Evolutionary conservation across 805 yeast genomes (phyloP), one percentile per base, ranked within the genome.

Genomic region (Geotrichum ghanense): DNA sequence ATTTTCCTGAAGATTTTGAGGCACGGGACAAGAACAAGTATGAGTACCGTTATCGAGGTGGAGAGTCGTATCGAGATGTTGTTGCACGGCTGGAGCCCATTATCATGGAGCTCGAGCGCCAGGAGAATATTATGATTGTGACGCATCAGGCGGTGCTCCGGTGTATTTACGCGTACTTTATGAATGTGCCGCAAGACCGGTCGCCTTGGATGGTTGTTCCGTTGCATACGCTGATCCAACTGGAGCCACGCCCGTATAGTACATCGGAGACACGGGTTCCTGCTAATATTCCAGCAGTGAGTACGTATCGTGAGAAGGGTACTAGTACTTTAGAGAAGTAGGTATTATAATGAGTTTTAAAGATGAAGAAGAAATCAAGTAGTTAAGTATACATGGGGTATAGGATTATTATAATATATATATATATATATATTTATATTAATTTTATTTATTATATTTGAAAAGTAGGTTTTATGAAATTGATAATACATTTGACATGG

Each of bases 121-220:
- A 90, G 66, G 97, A 92, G 57, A 89, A 92, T 63, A 88, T 92
- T 44, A 72, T 92, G 61, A 90, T 92, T 50, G 92, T 92, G 40
- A 92, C 98, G 2, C 99, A 92, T 64, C 99, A 92, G 66, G 97
- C 97, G 0, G 97, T 92, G 9, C 71, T 92, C 53, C 76, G 99
- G 58, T 92, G 99, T 61, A 81, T 92, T 45, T 92, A 92, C 65
- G 97, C 98, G 5, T 92, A 92, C 65, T 92, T 89, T 61, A 92
- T 92, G 97, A 90, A 92, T 61, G 95, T 92, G 17, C 96, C 97
- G 3, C 97, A 90, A 63, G 96, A 90, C 57, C 90, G 87, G 63
- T 78, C 89, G 49, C 99, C 99, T 3, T 92, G 98, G 98, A 88
- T 92, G 95, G 86, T 94, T 35, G 94, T 92, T 49, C 99, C 99